Evolutionary conservation across 1,139 yeast genomes (phyloP), one percentile per base, ranked within the genome.

Genomic region (Kodamaea plutei): DNA sequence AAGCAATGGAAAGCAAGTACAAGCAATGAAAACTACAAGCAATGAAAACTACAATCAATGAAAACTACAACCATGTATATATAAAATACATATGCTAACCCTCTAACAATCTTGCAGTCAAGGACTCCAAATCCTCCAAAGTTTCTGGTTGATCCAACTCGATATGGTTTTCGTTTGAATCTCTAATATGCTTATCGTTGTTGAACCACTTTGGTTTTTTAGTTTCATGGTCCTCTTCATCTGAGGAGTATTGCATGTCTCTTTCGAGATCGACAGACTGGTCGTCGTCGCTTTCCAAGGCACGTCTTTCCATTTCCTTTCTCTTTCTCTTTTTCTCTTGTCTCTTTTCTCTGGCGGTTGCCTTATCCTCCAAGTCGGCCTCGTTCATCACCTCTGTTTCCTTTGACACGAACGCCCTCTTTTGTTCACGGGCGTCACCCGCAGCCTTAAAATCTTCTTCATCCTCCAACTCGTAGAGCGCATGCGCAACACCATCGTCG

Each of bases 401-500:
- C 43, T 73, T 73, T 9, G 46, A 55, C 28, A 91, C 74, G 48
- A 78, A 93, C 37, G 76, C 70, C 21, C 67, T 58, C 58, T 84
- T 84, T 57, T 85, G 95, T 4, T 54, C 58, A 30, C 62, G 63
- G 1, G 91, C 89, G 48, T 77, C 84, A 31, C 97, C 97, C 17
- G 71, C 76, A 41, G 73, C 76, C 41, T 59, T 72, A 72, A 93
- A 91, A 39, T 84, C 95, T 28, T 80, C 94, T 56, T 88, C 96
- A 43, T 82, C 87, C 52, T 87, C 91, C 38, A 91, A 69, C 58
- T 91, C 97, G 51, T 91, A 91, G 9, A 89, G 67, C 9, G 94
- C 84, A 58, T 89, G 97, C 0, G 97, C 80, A 6, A 69, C 68
- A 24, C 99, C 99, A 3, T 91, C 96, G 41, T 91, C 98, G 52